phyloP scores from a whole-genome alignment of 768 basidiomycete genomes.

The Lactarius vividus region DNA sequence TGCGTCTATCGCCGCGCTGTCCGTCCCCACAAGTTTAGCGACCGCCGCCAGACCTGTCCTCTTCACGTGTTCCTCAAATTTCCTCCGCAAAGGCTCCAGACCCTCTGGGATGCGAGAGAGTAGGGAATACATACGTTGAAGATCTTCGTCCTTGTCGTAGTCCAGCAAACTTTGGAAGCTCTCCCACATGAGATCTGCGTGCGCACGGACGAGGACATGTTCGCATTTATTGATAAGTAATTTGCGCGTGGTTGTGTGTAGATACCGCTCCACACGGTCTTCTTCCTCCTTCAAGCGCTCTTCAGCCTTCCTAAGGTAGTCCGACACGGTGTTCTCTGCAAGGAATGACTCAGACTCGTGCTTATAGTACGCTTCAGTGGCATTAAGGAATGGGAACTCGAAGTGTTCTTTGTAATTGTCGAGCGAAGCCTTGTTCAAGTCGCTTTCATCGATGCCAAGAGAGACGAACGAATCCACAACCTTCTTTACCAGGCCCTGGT shows the following conservation, averaged over 20 bases:
- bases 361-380: constrained; percentile 89
- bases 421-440: constrained; percentile 89
- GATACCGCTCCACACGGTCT: constrained; percentile 90
- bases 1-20: constrained; percentile 51
- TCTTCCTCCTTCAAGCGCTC: constrained; percentile 91
- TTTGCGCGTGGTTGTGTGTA: constrained; percentile 87
- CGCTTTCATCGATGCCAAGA: constrained; percentile 87
- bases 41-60: constrained; percentile 81
- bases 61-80: constrained; percentile 96
- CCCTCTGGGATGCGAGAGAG: constrained; percentile 88
- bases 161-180: constrained; percentile 89
- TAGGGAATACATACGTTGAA: constrained; percentile 94
- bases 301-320: constrained; percentile 94
- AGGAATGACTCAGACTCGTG: constrained; percentile 90
- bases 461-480: constrained; percentile 95
- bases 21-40: constrained; percentile 60
- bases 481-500: constrained; percentile 89
- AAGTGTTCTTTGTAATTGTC: constrained; percentile 93
- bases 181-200: constrained; percentile 84
- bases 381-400: constrained; percentile 82
- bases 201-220: constrained; percentile 85
- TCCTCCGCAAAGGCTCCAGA: constrained; percentile 84
- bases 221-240: constrained; percentile 82
- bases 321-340: constrained; percentile 82
- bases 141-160: constrained; percentile 91